Evolutionary conservation across 352 stramenopile species (phyloP).

Genomic region (Aphanomyces euteiches): DNA sequence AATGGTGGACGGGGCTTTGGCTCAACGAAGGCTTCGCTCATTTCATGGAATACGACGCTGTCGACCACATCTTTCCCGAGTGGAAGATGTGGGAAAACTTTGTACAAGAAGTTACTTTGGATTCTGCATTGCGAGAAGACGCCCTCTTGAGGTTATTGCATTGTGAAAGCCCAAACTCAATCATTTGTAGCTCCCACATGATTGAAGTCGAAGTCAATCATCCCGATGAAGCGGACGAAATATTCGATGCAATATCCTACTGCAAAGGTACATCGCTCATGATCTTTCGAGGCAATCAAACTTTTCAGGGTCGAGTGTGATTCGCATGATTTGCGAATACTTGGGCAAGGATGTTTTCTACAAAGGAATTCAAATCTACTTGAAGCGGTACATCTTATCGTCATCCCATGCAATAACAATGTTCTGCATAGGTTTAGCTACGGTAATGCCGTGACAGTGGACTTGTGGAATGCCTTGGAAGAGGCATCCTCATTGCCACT

Average conservation of each 20-base stretch:
- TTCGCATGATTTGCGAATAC: slow-evolving; percentile 73
- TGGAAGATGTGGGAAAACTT: slow-evolving; percentile 97
- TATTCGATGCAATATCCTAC: slow-evolving; percentile 98
- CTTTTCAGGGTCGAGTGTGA: slow-evolving; percentile 44
- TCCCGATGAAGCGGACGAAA: slow-evolving; percentile 94
- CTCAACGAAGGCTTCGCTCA: slow-evolving; percentile 98
- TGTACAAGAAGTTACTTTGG: slow-evolving; percentile 64
- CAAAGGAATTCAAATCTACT: slow-evolving; percentile 90
- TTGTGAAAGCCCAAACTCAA: too few relatives aligned
- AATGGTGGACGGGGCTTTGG: slow-evolving; percentile 94
- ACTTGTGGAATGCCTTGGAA: slow-evolving; percentile 94
- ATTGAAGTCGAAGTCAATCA: slow-evolving; percentile 94
- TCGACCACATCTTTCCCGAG: slow-evolving; percentile 89
- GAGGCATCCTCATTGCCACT: slow-evolving; percentile 87
- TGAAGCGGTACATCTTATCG: slow-evolving; percentile 55
- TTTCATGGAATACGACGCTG: slow-evolving; percentile 95
- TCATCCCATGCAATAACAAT: neutral
- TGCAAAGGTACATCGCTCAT: slow-evolving; percentile 75
- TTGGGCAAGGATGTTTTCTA: slow-evolving; percentile 67
- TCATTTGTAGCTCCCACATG: slow-evolving; percentile 62
- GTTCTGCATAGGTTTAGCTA: slow-evolving; percentile 79
- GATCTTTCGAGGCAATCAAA: neutral
- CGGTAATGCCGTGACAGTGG: slow-evolving; percentile 92
- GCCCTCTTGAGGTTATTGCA: slow-evolving; percentile 59
- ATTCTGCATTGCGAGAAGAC: slow-evolving; percentile 90